Evolutionary conservation across 2,329 filamentous ascomycete genomes (phyloP), one percentile per base, ranked within the genome.

Genomic region (Acarospora socialis): DNA sequence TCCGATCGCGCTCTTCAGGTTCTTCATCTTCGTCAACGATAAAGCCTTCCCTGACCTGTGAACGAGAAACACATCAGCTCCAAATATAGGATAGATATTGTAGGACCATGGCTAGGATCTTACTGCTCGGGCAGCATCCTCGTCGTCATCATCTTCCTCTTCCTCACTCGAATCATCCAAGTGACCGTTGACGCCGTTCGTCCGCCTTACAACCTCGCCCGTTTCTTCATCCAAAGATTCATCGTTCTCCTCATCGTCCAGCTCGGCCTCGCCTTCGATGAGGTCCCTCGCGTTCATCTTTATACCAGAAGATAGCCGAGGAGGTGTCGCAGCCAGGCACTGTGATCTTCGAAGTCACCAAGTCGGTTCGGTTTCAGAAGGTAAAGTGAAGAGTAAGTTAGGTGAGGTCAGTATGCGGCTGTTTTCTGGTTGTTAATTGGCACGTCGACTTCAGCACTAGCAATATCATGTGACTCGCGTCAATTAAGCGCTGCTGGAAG

Each of bases 1-100:
- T 55, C 35, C 59, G 56, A 40, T 73, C 70, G 44, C 68, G 70
- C 32, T 68, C 77, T 32, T 78, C 79, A 38, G 81, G 79, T 34
- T 83, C 78, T 45, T 83, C 79, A 39, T 87, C 84, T 49, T 93
- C 86, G 48, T 92, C 83, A 41, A 92, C 83, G 43, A 98, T 94
- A 59, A 95, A 98, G 16, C 86, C 87, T 62, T 92, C 84, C 32
- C 81, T 81, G 43, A 92, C 71, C 84, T 93, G 47, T 15, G 7
- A 7, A 21, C 18, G 28, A 17, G 26, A 37, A 31, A 34, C 19
- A 33, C 24, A 36, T 49, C 32, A 44, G 41, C 30, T 15, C 17
- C 16, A 23, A n/a, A 23, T 20, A 12, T 16, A 20, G 8, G 7
- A 21, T 6, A 9, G 20, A 25, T n/a, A 28, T 17, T 16, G 16